Evolutionary conservation across 208 protist species (phyloP).

Genomic region (Trypanosoma melophagium): DNA sequence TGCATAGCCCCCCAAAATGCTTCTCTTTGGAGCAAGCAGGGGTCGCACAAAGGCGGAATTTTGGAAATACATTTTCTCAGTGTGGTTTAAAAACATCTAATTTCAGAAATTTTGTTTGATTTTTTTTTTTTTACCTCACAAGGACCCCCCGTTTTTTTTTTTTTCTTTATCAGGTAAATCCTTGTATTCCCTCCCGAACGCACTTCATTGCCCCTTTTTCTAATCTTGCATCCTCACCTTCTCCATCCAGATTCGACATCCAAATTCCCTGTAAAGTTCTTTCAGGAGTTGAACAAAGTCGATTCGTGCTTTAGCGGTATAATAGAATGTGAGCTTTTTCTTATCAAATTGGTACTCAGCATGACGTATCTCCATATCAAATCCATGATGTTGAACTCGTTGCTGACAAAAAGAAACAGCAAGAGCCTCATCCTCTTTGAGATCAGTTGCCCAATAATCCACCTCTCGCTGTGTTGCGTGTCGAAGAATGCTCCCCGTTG

Average conservation of each 20-base stretch:
- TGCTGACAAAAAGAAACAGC: constrained; percentile 68
- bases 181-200: neutral
- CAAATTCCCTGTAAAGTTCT: constrained; percentile 84
- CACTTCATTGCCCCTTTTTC: neutral
- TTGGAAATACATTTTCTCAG: constrained; percentile 6
- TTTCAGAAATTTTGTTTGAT: constrained; percentile 6
- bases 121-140: constrained; percentile 20
- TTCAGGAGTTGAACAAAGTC: constrained; percentile 85
- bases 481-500: constrained; percentile 58
- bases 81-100: constrained; percentile 1
- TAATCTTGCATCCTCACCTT: constrained; percentile 55
- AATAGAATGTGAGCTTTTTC: constrained; percentile 93
- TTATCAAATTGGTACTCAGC: constrained; percentile 92
- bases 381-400: constrained; percentile 51
- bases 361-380: constrained; percentile 83
- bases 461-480: constrained; percentile 83
- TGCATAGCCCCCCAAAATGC: constrained; percentile 3
- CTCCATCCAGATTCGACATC: constrained; percentile 91
- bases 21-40: constrained; percentile 11
- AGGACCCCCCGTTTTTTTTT: constrained; percentile 16
- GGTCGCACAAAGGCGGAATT: neutral
- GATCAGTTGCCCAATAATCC: constrained; percentile 82
- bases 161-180: neutral
- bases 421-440: constrained; percentile 77
- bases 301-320: constrained; percentile 66